A percentile compares a stretch with the other conserved stretches of the same genome.
Conservation (phyloP, 1,139 yeast genomes). For the Schizosaccharomyces versatilis region DNA sequence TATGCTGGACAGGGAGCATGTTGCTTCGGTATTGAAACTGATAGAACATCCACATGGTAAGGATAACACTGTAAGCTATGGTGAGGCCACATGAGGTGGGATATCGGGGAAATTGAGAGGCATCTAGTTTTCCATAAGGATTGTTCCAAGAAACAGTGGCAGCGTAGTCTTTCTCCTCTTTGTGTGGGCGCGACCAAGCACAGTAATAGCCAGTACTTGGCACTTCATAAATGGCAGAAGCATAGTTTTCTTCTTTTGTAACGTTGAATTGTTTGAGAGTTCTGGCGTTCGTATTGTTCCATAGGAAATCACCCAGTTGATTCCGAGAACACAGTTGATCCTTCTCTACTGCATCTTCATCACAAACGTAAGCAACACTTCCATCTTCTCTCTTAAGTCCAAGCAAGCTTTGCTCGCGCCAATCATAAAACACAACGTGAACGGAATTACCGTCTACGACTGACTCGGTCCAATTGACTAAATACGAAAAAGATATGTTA, state of each 20-base stretch:
- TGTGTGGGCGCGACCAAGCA: neutral
- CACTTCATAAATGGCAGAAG: neutral
- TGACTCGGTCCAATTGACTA: conserved; percentile 1
- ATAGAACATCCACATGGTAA: conserved; percentile 66
- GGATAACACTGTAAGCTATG: conserved; percentile 56
- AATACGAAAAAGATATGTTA: neutral
- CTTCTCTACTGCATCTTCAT: neutral
- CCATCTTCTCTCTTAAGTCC: neutral
- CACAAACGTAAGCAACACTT: neutral
- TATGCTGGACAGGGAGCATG: conserved; percentile 58
- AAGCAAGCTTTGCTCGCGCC: neutral
- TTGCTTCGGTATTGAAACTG: conserved; percentile 73
- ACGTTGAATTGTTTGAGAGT: neutral
- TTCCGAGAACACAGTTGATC: neutral
- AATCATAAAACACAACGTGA: neutral
- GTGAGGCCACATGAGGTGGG: conserved; percentile 78
- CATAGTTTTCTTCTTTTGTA: neutral
- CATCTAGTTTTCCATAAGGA: conserved; percentile 32
- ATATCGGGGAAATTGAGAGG: conserved; percentile 73
- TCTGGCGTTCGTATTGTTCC: neutral
- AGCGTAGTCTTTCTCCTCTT: conserved; percentile 21
- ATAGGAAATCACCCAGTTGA: neutral
- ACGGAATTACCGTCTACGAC: neutral
- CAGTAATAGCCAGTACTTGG: neutral
- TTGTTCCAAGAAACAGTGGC: conserved; percentile 22